These are phyloP conservation scores for Sugiyamaella japonica DNA, from an alignment of 1,139 yeast genomes.

Conservation along the genomic window DNA sequence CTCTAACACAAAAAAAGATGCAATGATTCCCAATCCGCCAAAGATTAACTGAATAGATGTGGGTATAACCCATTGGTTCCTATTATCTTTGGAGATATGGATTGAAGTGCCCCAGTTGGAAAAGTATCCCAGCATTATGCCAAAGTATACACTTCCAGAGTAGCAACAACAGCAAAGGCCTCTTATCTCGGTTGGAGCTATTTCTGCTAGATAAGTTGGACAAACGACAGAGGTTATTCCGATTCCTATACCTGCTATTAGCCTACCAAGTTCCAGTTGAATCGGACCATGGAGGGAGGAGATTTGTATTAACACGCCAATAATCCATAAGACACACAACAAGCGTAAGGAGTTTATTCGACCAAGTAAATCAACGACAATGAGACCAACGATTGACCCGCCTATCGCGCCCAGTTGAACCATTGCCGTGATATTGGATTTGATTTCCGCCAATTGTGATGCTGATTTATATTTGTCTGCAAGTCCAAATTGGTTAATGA, in stretches of 20 bases:
- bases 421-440: conserved; percentile 61
- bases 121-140: conserved; percentile 54
- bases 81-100: conserved; percentile 36
- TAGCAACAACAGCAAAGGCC: conserved; percentile 53
- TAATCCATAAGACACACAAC: conserved; percentile 46
- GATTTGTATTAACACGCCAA: conserved; percentile 52
- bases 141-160: conserved; percentile 58
- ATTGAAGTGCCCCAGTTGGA: conserved; percentile 47
- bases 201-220: conserved; percentile 55
- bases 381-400: conserved; percentile 54
- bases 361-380: conserved; percentile 55
- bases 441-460: conserved; percentile 48
- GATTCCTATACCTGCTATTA: conserved; percentile 55
- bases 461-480: conserved; percentile 42
- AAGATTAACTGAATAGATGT: conserved; percentile 45
- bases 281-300: conserved; percentile 46
- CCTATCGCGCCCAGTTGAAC: conserved; percentile 62
- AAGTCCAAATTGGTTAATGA: conserved; percentile 50
- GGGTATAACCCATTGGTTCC: conserved; percentile 43
- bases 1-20: conserved; percentile 47
- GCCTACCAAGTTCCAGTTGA: conserved; percentile 55
- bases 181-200: conserved; percentile 54
- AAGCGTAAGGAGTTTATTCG: conserved; percentile 54
- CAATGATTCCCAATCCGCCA: conserved; percentile 46
- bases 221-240: conserved; percentile 61